Evolutionary conservation across 2,329 filamentous ascomycete species (phyloP), one percentile per base, ranked within the genome.

Genomic region (Epichloe scottii): DNA sequence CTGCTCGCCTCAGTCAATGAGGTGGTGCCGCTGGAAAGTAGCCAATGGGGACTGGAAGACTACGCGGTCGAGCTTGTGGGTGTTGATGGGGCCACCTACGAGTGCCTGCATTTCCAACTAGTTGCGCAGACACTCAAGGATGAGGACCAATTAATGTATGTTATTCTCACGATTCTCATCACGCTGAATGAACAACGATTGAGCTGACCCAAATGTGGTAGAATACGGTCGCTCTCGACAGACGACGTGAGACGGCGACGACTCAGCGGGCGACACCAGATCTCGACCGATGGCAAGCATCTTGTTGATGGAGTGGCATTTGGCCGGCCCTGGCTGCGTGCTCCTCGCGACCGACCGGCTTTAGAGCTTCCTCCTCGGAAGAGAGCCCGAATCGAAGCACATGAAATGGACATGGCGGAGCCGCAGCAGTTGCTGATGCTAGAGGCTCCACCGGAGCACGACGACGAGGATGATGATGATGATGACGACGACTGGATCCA

Each of bases 281-380:
- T 96, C 49, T 82, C 85, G 0, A 60, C 71, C 2, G 85, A 88
- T 64, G 90, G 91, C 4, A 84, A 76, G 57, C 89, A 90, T 62
- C 74, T 96, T 5, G 76, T 93, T 11, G 91, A 97, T 63, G 90
- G 91, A 3, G 73, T 95, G 19, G 79, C 89, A 0, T 95, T 91
- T 63, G 90, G 91, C 3, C 78, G 84, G 53, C 82, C 85, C 1
- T 81, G 81, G 61, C 69, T 91, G 8, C 78, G 78, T 58, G 61
- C 69, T 1, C 73, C 77, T 0, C 72, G 74, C 7, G 74, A 75
- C 52, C 77, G 89, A 45, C 89, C 89, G 1, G 64, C 76, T 0
- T 71, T 94, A 39, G 70, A 75, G 12, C 87, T 94, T 15, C 86
- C 87, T 0, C 83, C 89, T 1, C 76, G 83, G 55, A 94, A 93